Conservation (phyloP, 495 filamentous ascomycete species). For the Penicillium herquei region DNA sequence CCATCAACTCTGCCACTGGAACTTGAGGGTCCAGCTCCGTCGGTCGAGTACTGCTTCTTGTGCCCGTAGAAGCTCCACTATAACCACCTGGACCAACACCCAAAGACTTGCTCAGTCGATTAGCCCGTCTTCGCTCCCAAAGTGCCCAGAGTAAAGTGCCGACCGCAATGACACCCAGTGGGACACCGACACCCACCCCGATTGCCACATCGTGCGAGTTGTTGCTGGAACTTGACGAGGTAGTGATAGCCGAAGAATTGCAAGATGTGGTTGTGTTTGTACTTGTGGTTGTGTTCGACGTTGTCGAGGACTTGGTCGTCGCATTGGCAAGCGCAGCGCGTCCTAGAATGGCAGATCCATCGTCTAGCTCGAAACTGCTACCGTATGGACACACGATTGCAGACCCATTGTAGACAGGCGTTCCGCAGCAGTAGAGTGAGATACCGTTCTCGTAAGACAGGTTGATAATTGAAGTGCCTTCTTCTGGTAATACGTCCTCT, state of each 20-base stretch:
- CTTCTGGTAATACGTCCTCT: neutral
- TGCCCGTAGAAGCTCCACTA: neutral
- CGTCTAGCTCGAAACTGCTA: conserved; percentile 19
- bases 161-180: conserved; percentile 30
- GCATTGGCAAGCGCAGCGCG: conserved; percentile 22
- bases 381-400: conserved; percentile 20
- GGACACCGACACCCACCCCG: conserved; percentile 28
- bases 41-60: conserved; percentile 4
- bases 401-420: conserved; percentile 13
- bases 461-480: conserved; percentile 30
- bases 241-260: conserved; percentile 26
- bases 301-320: conserved; percentile 3
- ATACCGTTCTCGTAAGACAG: conserved; percentile 12
- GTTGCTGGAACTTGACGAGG: conserved; percentile 27
- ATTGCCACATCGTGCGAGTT: conserved; percentile 19
- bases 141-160: conserved; percentile 28
- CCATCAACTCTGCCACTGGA: conserved; percentile 13
- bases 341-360: conserved; percentile 16
- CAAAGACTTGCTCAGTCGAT: conserved; percentile 7
- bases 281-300: conserved; percentile 11
- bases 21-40: conserved; percentile 10
- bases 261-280: conserved; percentile 23
- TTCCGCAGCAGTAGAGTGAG: conserved; percentile 33
- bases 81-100: neutral
- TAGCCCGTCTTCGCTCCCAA: conserved; percentile 22